Conservation (phyloP, 176 grass and related monocot species). For the Ampelocalamus luodianensis region DNA sequence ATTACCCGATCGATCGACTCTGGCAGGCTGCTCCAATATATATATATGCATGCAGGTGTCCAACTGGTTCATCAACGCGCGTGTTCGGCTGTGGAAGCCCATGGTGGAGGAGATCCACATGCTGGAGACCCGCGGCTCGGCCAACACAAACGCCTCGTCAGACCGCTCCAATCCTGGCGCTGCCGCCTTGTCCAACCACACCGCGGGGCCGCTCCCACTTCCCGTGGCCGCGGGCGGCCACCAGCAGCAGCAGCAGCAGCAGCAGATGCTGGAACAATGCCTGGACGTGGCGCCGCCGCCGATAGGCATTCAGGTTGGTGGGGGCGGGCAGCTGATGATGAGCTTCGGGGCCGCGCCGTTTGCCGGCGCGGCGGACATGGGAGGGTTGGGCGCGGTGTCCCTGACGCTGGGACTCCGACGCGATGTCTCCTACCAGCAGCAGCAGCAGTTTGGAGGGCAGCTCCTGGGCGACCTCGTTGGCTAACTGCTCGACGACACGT, state of each 20-base stretch:
- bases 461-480: conserved; percentile 55
- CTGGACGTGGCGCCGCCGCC: neutral
- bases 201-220: neutral
- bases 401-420: conserved; percentile 60
- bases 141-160: neutral
- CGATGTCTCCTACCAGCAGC: conserved; percentile 24
- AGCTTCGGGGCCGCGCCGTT: conserved; percentile 41
- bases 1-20: too few species aligned
- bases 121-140: conserved; percentile 51
- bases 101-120: conserved; percentile 72
- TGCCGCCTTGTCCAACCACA: neutral
- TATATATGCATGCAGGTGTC: conserved; percentile 45
- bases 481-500: neutral
- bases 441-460: conserved; percentile 45
- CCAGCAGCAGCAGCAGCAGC: neutral
- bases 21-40: too few species aligned
- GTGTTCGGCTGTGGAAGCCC: conserved; percentile 69
- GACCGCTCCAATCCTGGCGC: neutral
- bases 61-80: conserved; percentile 71
- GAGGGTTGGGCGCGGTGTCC: conserved; percentile 51
- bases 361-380: conserved; percentile 35
- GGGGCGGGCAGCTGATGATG: conserved; percentile 39
- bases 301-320: neutral
- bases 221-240: neutral
- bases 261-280: conserved; percentile 10